These are phyloP conservation scores for Pueraria montana DNA, from an alignment of 306 rosid genomes.

Conservation along the genomic window DNA sequence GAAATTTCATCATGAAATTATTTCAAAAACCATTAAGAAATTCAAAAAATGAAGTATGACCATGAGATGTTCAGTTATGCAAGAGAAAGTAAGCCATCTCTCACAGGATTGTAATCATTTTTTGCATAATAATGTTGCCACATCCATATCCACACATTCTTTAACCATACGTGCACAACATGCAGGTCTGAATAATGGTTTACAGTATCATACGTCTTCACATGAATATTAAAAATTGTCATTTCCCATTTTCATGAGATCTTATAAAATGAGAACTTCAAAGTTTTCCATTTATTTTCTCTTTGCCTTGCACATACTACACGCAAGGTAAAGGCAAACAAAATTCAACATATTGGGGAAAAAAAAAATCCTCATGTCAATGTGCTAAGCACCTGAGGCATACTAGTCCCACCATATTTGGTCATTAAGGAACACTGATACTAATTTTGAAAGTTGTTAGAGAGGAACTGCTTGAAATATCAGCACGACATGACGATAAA, in stretches of 20 bases:
- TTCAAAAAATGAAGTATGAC: not conserved
- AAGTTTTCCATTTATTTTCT: not conserved
- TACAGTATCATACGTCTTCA: not conserved
- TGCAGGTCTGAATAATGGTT: not conserved
- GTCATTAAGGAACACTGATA: not conserved
- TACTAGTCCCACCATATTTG: not conserved
- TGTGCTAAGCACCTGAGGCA: not conserved
- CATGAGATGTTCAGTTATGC: not conserved
- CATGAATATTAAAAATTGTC: not conserved
- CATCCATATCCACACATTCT: constrained; percentile 23
- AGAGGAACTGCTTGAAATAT: constrained; percentile 7
- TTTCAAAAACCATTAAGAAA: constrained; percentile 10
- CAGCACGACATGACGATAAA: not conserved
- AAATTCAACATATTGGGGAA: not conserved
- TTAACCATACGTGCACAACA: not conserved
- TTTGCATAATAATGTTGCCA: constrained; percentile 13
- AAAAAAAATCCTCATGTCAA: not conserved
- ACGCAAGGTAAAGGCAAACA: not conserved
- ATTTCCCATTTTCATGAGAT: constrained; percentile 16
- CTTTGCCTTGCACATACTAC: constrained; percentile 2
- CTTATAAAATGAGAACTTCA: not conserved
- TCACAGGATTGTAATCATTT: not conserved
- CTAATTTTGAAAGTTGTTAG: not conserved
- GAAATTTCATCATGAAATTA: constrained; percentile 30
- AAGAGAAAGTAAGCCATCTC: constrained; percentile 32